Base-by-base conservation (phyloP, 1,139 yeast species). In the Geotrichum bryndzae region DNA sequence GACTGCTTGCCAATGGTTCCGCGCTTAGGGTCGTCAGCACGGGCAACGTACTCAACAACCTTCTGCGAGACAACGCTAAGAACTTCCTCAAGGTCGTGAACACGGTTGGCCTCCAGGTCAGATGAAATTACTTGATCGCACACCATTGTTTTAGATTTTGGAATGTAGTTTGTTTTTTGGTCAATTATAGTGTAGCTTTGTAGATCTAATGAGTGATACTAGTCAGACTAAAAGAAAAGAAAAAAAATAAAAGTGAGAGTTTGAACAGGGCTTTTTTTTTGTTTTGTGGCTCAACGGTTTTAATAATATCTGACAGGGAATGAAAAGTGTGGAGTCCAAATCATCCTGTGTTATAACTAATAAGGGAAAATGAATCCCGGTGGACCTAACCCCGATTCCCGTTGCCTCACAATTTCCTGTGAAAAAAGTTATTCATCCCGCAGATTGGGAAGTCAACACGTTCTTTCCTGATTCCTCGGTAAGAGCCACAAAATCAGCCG, bases 71-170 rank as follows among this genome's bases (percentile, higher is more conserved):
- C 72, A 25, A 76, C 77, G 6, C 75, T 71, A 22, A 82, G 72
- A 2, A 82, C 74, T 5, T 67, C 60, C 62, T 80, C 81, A n/a
- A 82, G 74, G 66, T 82, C 86, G 18, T 70, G 59, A 1, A 73
- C 78, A 61, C 84, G 66, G 61, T 76, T 68, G 1, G 65, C 60
- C 64, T 79, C 81, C 18, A 78, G 33, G 25, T 45, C 55, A 2
- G 48, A 35, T 3, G 55, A n/a, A 18, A 54, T 54, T 8, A 22
- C 13, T 13, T 33, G n/a, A 8, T 46, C 52, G 38, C 23, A 29
- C 18, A 54, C 51, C 51, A 54, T 54, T 35, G 48, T 41, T 41
- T n/a, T 41, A 29, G 2, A 29, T 35, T 31, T 31, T 6, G 7
- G 7, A 10, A 7, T 31, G 35, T 31, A 7, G 35, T 31, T 31